A percentile compares a stretch with the other conserved stretches of the same genome.
Conservation (phyloP, 2,329 filamentous ascomycete species). For the Diaporthe sp. region DNA sequence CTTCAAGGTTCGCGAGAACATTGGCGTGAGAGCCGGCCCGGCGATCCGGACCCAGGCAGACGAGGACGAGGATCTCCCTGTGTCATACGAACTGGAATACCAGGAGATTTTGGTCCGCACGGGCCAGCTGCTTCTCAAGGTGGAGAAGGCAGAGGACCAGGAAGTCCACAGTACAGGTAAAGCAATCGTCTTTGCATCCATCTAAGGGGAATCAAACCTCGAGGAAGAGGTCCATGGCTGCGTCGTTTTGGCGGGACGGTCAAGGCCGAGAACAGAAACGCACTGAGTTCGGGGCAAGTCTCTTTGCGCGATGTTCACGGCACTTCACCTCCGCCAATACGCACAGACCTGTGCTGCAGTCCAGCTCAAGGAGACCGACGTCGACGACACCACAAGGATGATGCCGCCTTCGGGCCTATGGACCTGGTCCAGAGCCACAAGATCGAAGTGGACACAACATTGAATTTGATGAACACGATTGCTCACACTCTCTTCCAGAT, state of each 20-base stretch:
- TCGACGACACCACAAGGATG: constrained; percentile 43
- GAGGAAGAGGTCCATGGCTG: constrained; percentile 35
- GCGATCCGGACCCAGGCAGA: constrained; percentile 38
- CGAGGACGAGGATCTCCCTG: constrained; percentile 73
- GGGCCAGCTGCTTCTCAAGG: constrained; percentile 72
- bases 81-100: constrained; percentile 79
- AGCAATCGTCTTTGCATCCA: constrained; percentile 74
- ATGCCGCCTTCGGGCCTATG: constrained; percentile 38
- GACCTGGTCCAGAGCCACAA: background rate
- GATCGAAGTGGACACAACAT: background rate
- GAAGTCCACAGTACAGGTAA: constrained; percentile 73
- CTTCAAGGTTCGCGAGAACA: constrained; percentile 72
- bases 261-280: background rate
- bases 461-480: constrained; percentile 16
- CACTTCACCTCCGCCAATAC: constrained; percentile 22
- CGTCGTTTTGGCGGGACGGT: constrained; percentile 15
- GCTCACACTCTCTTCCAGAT: constrained; percentile 40
- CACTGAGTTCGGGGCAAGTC: constrained; percentile 42
- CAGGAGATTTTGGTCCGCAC: constrained; percentile 79
- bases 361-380: constrained; percentile 33
- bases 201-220: constrained; percentile 44
- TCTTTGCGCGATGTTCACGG: constrained; percentile 24
- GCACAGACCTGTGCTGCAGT: constrained; percentile 29
- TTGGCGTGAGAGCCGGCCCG: constrained; percentile 62
- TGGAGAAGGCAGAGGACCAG: constrained; percentile 75